Evolutionary conservation across 1,284 basidiomycete species (phyloP).

Genomic region (Pseudozyma sp.): DNA sequence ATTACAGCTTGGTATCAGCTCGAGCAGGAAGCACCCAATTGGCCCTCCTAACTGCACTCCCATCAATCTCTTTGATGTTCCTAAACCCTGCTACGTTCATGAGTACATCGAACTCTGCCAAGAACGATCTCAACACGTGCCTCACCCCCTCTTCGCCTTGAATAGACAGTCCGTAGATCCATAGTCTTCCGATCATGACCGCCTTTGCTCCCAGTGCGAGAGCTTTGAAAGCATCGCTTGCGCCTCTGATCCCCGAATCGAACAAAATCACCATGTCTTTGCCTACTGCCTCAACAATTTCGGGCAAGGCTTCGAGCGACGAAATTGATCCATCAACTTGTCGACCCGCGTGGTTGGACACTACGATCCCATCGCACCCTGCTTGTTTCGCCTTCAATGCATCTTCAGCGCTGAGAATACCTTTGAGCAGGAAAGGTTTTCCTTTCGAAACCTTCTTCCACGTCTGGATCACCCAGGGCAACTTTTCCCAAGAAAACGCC

Average conservation of each 20-base stretch:
- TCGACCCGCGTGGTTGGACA: conserved; percentile 81
- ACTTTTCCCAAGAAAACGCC: conserved; percentile 74
- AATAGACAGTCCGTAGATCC: conserved; percentile 74
- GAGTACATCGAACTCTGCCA: conserved; percentile 75
- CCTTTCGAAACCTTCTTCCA: conserved; percentile 74
- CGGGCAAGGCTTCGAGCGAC: conserved; percentile 58
- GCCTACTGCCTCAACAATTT: conserved; percentile 73
- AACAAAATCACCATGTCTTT: conserved; percentile 78
- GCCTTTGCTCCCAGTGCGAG: conserved; percentile 68
- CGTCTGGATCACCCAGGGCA: conserved; percentile 66
- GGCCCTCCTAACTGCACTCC: conserved; percentile 11
- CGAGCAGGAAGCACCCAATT: conserved; percentile 15
- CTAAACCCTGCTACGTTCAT: conserved; percentile 47
- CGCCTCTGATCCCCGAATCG: conserved; percentile 82
- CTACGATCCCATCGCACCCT: conserved; percentile 79
- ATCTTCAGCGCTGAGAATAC: conserved; percentile 73
- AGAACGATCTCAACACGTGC: conserved; percentile 75
- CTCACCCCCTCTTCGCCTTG: conserved; percentile 77
- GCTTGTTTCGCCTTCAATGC: conserved; percentile 75
- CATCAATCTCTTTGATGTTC: conserved; percentile 24
- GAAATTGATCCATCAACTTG: conserved; percentile 46
- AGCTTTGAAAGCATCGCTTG: conserved; percentile 81
- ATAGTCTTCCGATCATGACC: conserved; percentile 67
- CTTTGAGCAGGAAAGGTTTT: conserved; percentile 75
- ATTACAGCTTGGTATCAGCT: conserved; percentile 12